Base-by-base conservation (phyloP, 257 asterid species). In the Solanum chiquidenum region DNA sequence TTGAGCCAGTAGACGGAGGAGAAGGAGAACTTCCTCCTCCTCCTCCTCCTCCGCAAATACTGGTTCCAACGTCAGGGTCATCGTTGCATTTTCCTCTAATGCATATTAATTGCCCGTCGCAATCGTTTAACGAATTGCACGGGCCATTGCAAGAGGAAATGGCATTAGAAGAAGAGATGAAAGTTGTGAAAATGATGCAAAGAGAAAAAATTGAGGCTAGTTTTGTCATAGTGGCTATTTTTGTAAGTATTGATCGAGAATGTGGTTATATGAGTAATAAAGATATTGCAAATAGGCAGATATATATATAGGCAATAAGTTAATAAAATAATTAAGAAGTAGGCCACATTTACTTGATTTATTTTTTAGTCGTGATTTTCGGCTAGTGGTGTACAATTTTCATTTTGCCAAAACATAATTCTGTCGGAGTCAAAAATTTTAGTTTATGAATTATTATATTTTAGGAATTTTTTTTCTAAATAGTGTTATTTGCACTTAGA, bases 61-160 rank as follows among this genome's bases (percentile, higher is more conserved):
- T 79, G 20, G 91, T 88, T 21, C 92, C 92, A 6, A 87, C 86
- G 5, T 91, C 89, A 12, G 90, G 92, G 13, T 92, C 94, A 2
- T 90, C 92, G 49, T 86, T 88, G 42, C 92, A 92, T 84, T 38
- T 89, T 52, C 92, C 90, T 1, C 40, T 14, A 1, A 88, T 90
- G 90, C 92, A 89, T 14, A 91, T 89, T 9, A 91, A 35, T 23
- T 90, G 92, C 2, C 91, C 92, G 3, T 20, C 42, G 21, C 91
- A 92, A 25, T 92, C 92, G 80, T 88, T 21, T 27, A 58, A 38
- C 83, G 82, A 87, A 3, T 33, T 40, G 86, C 93, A 90, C 12
- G 90, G 88, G 13, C 88, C 90, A 12, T 88, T 88, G 90, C 93
- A 91, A 1, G 75, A 44, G 62, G 93, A 90, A 42, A 88, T 46